Conservation (phyloP, 1,139 yeast genomes). For the Sugiyamaella japonica region DNA sequence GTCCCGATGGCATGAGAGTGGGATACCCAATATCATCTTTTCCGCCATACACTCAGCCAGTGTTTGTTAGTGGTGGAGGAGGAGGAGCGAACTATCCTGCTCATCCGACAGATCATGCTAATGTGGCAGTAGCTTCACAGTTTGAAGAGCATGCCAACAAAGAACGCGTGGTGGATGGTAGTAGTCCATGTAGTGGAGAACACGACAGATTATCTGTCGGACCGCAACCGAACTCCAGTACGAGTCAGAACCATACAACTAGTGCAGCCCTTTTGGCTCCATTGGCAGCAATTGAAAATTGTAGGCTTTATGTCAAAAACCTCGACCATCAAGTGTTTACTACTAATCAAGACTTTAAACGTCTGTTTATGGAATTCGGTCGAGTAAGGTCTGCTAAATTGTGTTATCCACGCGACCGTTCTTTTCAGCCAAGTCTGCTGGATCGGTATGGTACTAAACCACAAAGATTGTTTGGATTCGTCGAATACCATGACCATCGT, state of each 20-base stretch:
- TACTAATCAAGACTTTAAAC: constrained; percentile 5
- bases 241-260: no score
- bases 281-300: background rate
- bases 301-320: constrained; percentile 11
- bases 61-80: background rate
- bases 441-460: constrained; percentile 6
- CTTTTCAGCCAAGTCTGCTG: constrained; percentile 2
- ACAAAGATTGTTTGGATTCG: constrained; percentile 18
- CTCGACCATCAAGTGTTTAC: constrained; percentile 18
- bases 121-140: background rate
- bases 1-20: constrained; percentile 7
- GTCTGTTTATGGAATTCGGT: constrained; percentile 17
- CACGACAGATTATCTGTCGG: no score
- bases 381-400: constrained; percentile 8
- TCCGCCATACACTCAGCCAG: background rate
- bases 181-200: no score
- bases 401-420: constrained; percentile 8
- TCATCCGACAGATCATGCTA: background rate
- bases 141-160: background rate
- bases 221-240: background rate
- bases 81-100: background rate
- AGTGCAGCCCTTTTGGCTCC: no score
- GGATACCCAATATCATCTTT: constrained; percentile 8
- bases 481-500: constrained; percentile 12
- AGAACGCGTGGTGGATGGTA: no score